Conservation (phyloP, 139 green algal genomes). For the Desmodesmus armatus region DNA sequence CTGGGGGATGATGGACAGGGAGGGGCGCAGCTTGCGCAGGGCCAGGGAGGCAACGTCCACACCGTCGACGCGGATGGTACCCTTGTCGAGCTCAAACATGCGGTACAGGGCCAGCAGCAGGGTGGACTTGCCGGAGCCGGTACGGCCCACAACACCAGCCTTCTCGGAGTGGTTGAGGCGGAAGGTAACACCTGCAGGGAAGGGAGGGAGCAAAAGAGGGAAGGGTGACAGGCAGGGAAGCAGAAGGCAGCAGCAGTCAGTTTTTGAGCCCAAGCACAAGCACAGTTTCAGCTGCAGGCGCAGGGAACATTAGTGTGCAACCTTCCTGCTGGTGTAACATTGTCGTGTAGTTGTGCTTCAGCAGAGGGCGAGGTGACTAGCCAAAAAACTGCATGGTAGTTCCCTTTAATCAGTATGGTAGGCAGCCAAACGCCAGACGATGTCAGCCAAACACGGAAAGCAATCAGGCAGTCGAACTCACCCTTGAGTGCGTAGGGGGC, state of each 20-base stretch:
- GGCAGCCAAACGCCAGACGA: background rate
- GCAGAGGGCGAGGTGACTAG: no score
- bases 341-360: no score
- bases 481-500: constrained; percentile 43
- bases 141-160: constrained; percentile 78
- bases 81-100: constrained; percentile 71
- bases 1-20: constrained; percentile 79
- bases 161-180: constrained; percentile 56
- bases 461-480: background rate
- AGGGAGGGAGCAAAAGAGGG: background rate
- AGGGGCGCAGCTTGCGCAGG: constrained; percentile 61
- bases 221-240: background rate
- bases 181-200: constrained; percentile 4
- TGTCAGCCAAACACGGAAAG: background rate
- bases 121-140: constrained; percentile 79
- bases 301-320: no score
- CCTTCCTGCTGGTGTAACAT: no score
- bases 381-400: no score
- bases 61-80: constrained; percentile 71
- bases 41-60: constrained; percentile 70
- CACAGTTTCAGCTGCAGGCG: no score
- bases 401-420: no score
- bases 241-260: background rate
- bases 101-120: constrained; percentile 83
- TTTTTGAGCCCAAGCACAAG: no score